Evolutionary conservation across 768 basidiomycete species (phyloP), one percentile per base, ranked within the genome.

Genomic region (Lactifluus rugatus): DNA sequence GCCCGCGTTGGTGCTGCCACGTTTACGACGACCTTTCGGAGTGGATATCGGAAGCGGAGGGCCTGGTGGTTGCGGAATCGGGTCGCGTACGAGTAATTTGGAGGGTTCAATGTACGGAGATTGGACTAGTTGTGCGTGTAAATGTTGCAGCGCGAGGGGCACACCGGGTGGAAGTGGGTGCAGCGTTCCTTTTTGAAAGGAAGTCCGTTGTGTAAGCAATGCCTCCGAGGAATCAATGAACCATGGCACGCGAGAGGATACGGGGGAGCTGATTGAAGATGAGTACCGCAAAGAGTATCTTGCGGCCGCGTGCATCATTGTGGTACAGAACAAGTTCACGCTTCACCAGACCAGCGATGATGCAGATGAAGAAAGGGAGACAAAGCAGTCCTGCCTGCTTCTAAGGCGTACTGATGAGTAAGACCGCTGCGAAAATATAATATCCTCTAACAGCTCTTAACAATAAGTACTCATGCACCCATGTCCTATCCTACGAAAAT

Each of bases 41-140:
- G 70, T 65, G 2, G 75, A 70, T 19, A 73, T 67, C 2, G 86
- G 85, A 26, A 87, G 68, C 0, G 83, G 75, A 4, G 85, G 87
- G 0, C 84, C 86, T 1, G 76, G 71, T 2, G 76, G 74, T 0
- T 77, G 75, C 4, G 72, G 65, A 5, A 78, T 66, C 0, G 87
- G 80, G 26, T 76, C 73, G 6, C 75, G 71, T 1, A 90, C 80
- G 14, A 78, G 68, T 31, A 91, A 70, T 0, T 76, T 75, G 0
- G 78, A 75, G 0, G 76, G 74, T 19, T 92, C 89, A 10, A 92
- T 75, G 69, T 83, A 81, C 0, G 89, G 90, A 0, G 86, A 87
- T 56, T 72, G 67, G 8, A 73, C 59, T 21, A 92, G 75, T 21
- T 80, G 72, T 0, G 76, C 67, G 62, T 87, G 83, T 31, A 91